Base-by-base conservation (phyloP, 78 protist genomes). In the Dictyostelium firmibasis region DNA sequence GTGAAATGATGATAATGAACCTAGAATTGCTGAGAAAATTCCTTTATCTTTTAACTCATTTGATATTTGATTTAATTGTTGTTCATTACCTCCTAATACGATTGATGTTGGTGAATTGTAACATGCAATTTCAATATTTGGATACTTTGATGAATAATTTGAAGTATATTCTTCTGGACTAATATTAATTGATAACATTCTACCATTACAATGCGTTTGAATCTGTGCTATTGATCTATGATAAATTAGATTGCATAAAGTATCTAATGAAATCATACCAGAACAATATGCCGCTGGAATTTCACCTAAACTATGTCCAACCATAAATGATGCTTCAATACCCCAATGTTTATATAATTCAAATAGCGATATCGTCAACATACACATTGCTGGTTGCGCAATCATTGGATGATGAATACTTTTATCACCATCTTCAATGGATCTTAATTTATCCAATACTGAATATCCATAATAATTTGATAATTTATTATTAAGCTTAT, bases 101-200 rank as follows among this genome's bases (percentile, higher is more conserved):
- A 84, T 92, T 7, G 95, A 83, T 5, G 79, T 44, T 36, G 35
- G 20, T 27, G 92, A 50, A 47, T 92, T 92, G 43, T 25, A 84
- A 62, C 92, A 83, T 29, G 91, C 89, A 16, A 92, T 74, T 64
- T 92, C 95, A 29, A 92, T 53, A 7, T 11, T 13, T 60, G 47
- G 72, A 29, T 27, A 75, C 43, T 53, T n/a, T 4, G 7, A 1
- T 31, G 78, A 70, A 70, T 29, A 70, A 3, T 31, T 2, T 29
- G 1, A 6, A 36, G 44, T 33, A 35, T 10, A 83, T 9, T 67
- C 20, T 16, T 47, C 72, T 0, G 27, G 4, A 31, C 91, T 44
- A 1, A 92, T 25, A 36, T 74, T 50, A 29, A 92, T 85, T 18
- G 83, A 43, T 76, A 92, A 44, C 95, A 92, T 92, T 64, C 27